Conservation (phyloP, 768 basidiomycete genomes). For the Mycena vulgaris region DNA sequence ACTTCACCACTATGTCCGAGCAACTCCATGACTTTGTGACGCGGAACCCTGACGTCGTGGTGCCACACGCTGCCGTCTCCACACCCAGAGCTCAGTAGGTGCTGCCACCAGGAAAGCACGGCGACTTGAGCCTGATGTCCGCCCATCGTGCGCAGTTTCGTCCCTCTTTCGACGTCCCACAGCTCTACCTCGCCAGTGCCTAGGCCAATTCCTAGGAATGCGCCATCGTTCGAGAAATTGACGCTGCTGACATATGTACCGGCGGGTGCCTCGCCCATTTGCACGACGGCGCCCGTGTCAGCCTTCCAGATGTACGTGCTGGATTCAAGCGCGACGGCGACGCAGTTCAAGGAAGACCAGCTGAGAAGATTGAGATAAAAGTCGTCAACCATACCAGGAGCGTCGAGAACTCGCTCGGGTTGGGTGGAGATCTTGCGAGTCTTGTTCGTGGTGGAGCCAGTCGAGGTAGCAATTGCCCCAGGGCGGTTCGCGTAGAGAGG, state of each 20-base stretch:
- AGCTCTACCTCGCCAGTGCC: slow-evolving; percentile 91
- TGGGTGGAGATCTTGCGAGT: slow-evolving; percentile 87
- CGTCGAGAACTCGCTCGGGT: slow-evolving; percentile 95
- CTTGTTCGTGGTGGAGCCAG: slow-evolving; percentile 75
- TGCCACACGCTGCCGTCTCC: slow-evolving; percentile 97
- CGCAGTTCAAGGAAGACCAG: slow-evolving; percentile 89
- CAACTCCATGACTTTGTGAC: slow-evolving; percentile 93
- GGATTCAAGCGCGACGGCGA: slow-evolving; percentile 92
- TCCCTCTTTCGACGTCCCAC: slow-evolving; percentile 90
- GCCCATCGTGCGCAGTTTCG: slow-evolving; percentile 90
- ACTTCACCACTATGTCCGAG: slow-evolving; percentile 94
- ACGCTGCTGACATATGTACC: slow-evolving; percentile 84
- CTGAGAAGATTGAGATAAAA: slow-evolving; percentile 96
- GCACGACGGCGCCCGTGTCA: slow-evolving; percentile 87
- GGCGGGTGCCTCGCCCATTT: slow-evolving; percentile 82
- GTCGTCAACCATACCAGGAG: slow-evolving; percentile 94
- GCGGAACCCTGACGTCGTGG: slow-evolving; percentile 91
- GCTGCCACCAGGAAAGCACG: slow-evolving; percentile 88
- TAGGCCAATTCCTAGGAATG: slow-evolving; percentile 86
- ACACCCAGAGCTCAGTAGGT: slow-evolving; percentile 90
- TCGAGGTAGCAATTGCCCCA: slow-evolving; percentile 74
- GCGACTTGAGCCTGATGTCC: slow-evolving; percentile 91
- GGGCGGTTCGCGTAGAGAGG: slow-evolving; percentile 81
- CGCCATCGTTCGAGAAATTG: slow-evolving; percentile 85
- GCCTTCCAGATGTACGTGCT: slow-evolving; percentile 96